Base-by-base conservation (phyloP, 192 early-diverging fungal genomes). In the Irineochytrium annulatum region DNA sequence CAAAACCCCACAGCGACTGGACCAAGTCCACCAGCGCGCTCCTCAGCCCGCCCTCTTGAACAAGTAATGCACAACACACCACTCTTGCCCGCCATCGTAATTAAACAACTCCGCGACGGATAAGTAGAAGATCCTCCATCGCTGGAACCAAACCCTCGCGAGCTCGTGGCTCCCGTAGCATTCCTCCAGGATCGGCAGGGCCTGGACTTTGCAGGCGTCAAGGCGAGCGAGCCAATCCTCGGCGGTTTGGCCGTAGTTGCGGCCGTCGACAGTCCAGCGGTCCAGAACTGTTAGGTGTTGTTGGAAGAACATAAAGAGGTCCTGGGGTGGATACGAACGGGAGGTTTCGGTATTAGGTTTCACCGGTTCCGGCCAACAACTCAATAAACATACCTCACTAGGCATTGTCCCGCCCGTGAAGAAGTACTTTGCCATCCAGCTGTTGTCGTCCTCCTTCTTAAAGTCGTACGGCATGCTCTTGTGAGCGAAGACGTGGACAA, bases 91-190 rank as follows among this genome's bases (percentile, higher is more conserved):
- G 34, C 62, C 49, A 45, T 74, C 63, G 60, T 76, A 86, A 28
- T 67, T 71, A 55, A 83, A 87, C 37, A 79, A 33, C 58, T 87
- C 82, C 19, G 77, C 77, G 34, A 70, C 68, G 0, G 76, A 52
- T 27, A 87, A 34, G 60, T 83, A 86, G 59, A 87, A 87, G 24
- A 80, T 70, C 22, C 84, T 46, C 86, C 86, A 87, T 19, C 85
- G 49, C 19, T 86, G 34, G 43, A 77, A 87, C 86, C 86, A 87
- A 27, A 67, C 41, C n/a, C 16, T 13, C 8, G 75, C 84, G 28
- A 49, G 37, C 48, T 73, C 59, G 31, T 37, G 20, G 39, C 30
- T 61, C 26, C 81, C 83, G 64, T 86, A 86, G 14, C 62, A 57
- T 39, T 72, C 57, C 17, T 22, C 62, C 26, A 86, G 68, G 34